Evolutionary conservation across 2,329 filamentous ascomycete species (phyloP).

Genomic region (Pseudomassariella vexata): DNA sequence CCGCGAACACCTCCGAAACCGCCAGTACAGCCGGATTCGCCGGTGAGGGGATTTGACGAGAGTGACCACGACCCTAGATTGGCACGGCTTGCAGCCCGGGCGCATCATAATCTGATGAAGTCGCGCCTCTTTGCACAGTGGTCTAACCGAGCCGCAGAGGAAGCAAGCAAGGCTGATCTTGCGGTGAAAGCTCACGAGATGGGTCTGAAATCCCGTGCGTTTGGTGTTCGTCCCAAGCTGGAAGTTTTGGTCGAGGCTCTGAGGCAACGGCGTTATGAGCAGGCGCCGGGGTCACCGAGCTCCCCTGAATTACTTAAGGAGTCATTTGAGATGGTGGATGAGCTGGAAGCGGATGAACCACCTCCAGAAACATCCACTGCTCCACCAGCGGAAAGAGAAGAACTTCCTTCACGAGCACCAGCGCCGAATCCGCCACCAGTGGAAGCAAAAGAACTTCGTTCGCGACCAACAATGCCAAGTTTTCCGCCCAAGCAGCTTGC

Average conservation of each 20-base stretch:
- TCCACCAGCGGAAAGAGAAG: too few species aligned
- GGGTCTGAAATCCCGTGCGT: conserved; percentile 22
- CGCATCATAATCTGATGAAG: conserved; percentile 20
- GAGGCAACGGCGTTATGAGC: conserved; percentile 11
- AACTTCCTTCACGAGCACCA: too few species aligned
- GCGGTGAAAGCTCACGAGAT: conserved; percentile 22
- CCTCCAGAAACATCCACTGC: too few species aligned
- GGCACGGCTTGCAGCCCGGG: conserved; percentile 19
- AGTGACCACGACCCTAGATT: conserved; percentile 8
- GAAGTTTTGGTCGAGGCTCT: conserved; percentile 3
- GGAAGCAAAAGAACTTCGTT: too few species aligned
- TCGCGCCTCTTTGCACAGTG: conserved; percentile 23
- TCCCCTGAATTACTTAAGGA: too few species aligned
- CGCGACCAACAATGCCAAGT: too few species aligned
- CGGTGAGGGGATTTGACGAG: too few species aligned
- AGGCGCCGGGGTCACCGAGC: too few species aligned
- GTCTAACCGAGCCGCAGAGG: conserved; percentile 23
- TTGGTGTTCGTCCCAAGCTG: conserved; percentile 13
- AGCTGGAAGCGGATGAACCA: too few species aligned
- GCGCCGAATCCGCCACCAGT: too few species aligned
- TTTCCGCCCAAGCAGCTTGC: too few species aligned
- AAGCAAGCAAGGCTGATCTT: conserved; percentile 18
- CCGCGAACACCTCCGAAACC: conserved; percentile 6
- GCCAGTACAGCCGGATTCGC: conserved; percentile 1
- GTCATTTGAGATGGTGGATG: too few species aligned